Conservation (phyloP, 1,139 yeast species). For the Geotrichum carabidarum region DNA sequence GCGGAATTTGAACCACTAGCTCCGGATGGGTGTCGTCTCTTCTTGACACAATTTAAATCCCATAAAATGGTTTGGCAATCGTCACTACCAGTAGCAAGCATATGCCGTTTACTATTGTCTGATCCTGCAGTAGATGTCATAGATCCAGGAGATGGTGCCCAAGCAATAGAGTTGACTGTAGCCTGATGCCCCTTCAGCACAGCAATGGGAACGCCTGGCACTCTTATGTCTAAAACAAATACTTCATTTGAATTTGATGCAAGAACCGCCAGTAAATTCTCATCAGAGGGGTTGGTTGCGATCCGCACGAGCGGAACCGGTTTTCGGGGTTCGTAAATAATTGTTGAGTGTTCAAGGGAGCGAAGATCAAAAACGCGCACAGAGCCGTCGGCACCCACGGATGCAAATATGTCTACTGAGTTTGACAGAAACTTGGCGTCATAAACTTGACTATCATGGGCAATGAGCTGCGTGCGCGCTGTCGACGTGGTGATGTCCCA, state of each 20-base stretch:
- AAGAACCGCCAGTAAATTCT: slow-evolving; percentile 76
- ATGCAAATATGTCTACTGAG: slow-evolving; percentile 75
- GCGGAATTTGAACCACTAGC: background rate
- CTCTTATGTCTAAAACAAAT: slow-evolving; percentile 73
- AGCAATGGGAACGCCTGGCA: slow-evolving; percentile 77
- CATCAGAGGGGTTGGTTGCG: slow-evolving; percentile 72
- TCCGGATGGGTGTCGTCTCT: slow-evolving; percentile 18
- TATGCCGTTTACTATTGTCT: slow-evolving; percentile 37
- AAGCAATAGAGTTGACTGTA: slow-evolving; percentile 64
- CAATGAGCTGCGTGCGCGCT: slow-evolving; percentile 89
- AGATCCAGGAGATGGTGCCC: slow-evolving; percentile 61
- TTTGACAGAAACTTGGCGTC: slow-evolving; percentile 82
- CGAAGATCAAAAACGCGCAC: slow-evolving; percentile 88
- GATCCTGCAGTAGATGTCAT: slow-evolving; percentile 30
- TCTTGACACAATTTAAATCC: slow-evolving; percentile 49
- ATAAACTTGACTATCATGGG: slow-evolving; percentile 92
- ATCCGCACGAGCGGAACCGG: slow-evolving; percentile 66
- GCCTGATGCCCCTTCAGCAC: slow-evolving; percentile 66
- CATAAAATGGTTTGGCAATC: slow-evolving; percentile 87
- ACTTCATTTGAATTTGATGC: slow-evolving; percentile 66
- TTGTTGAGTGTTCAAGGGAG: slow-evolving; percentile 87
- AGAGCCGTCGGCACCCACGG: slow-evolving; percentile 94
- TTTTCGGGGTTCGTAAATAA: slow-evolving; percentile 69
- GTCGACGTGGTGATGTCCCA: slow-evolving; percentile 78
- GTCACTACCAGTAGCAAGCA: slow-evolving; percentile 73